phyloP scores from a whole-genome alignment of 352 stramenopile species.

The Phytopythium sindhum region DNA sequence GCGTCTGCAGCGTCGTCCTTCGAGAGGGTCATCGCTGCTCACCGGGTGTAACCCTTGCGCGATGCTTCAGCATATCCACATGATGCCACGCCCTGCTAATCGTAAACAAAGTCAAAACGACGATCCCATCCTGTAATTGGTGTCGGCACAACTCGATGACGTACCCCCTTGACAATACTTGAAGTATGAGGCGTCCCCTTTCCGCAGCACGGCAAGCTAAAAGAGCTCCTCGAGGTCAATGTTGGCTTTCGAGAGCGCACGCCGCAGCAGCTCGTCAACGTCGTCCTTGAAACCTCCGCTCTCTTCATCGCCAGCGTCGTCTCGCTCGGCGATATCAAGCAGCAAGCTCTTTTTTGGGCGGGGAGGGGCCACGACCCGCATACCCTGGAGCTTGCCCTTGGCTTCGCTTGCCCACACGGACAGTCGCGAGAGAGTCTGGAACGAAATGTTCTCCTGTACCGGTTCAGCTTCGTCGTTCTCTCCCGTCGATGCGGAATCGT shows the following conservation, averaged over 20 bases:
- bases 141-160: background rate
- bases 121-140: no score
- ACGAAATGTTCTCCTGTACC: constrained; percentile 57
- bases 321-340: background rate
- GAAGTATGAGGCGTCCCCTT: no score
- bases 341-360: constrained; percentile 11
- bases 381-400: constrained; percentile 40
- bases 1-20: no score
- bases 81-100: no score
- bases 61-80: no score
- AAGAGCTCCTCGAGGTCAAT: constrained; percentile 32
- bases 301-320: background rate
- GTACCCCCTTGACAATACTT: background rate
- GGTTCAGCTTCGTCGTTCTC: constrained; percentile 11
- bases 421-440: constrained; percentile 50
- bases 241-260: constrained; percentile 53
- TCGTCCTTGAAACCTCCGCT: constrained; percentile 39
- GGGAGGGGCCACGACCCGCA: constrained; percentile 5
- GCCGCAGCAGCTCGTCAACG: constrained; percentile 32
- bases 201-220: constrained; percentile 2
- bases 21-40: no score
- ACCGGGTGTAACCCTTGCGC: no score
- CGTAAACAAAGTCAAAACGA: background rate
- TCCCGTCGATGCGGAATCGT: constrained; percentile 6
- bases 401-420: constrained; percentile 57